Conservation (phyloP, 2,329 filamentous ascomycete genomes). For the Diplodia scrobiculata region DNA sequence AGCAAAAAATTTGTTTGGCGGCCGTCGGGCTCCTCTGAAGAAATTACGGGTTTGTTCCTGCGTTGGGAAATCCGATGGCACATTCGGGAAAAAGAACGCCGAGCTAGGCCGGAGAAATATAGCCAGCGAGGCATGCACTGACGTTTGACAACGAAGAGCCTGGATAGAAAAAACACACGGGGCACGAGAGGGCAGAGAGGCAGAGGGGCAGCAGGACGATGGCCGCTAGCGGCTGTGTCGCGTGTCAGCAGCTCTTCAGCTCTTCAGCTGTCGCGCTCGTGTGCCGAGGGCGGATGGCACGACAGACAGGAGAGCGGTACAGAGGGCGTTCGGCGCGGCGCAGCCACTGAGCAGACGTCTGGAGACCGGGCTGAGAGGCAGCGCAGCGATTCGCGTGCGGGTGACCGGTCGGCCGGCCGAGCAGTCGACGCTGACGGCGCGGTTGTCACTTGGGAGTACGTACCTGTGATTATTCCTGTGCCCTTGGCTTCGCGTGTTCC, state of each 20-base stretch:
- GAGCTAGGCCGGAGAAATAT: constrained; percentile 5
- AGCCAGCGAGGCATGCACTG: not conserved
- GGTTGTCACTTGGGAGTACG: not conserved
- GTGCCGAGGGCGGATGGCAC: not conserved
- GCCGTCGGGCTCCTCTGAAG: not conserved
- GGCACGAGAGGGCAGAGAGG: not conserved
- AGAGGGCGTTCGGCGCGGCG: too few species aligned
- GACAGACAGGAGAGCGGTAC: constrained; percentile 7
- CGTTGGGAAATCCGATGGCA: constrained; percentile 15
- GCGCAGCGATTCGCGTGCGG: not conserved
- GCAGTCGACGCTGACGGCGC: not conserved
- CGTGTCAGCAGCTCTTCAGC: not conserved
- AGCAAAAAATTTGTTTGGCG: not conserved
- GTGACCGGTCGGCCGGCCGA: not conserved
- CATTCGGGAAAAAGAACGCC: constrained; percentile 14
- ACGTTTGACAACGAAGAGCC: not conserved
- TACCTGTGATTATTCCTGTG: not conserved
- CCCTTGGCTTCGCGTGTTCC: not conserved
- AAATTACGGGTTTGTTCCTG: constrained; percentile 7
- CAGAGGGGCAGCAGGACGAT: not conserved
- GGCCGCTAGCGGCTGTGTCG: not conserved
- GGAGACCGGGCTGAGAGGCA: constrained; percentile 17
- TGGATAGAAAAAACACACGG: not conserved
- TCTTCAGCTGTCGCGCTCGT: not conserved
- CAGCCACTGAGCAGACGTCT: constrained; percentile 11